These are phyloP conservation scores for Colletotrichum sp. DNA, from an alignment of 2,329 filamentous ascomycete genomes.

Conservation along the genomic window DNA sequence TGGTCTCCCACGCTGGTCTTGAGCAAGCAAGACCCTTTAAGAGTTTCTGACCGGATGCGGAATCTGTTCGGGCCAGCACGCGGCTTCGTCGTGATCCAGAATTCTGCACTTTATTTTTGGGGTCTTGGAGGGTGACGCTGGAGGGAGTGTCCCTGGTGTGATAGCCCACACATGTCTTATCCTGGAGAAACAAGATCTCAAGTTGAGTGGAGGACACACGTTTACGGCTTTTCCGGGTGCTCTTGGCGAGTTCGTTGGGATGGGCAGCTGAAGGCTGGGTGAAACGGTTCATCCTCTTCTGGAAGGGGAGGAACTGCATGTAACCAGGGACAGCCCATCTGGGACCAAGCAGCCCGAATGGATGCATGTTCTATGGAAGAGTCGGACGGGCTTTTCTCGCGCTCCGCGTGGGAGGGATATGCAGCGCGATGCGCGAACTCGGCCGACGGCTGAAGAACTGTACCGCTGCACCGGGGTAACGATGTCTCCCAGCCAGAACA, in stretches of 20 bases:
- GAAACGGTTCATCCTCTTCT: background rate
- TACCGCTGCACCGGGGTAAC: background rate
- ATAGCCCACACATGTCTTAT: too few relatives aligned
- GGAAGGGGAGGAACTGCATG: background rate
- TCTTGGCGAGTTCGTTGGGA: too few relatives aligned
- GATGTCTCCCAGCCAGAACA: background rate
- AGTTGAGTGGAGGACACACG: too few relatives aligned
- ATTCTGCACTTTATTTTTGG: too few relatives aligned
- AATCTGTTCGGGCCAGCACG: background rate
- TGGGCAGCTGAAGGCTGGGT: background rate
- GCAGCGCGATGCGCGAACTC: background rate
- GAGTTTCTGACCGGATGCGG: background rate
- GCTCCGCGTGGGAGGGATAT: background rate
- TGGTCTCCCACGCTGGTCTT: too few relatives aligned
- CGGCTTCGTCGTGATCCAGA: too few relatives aligned
- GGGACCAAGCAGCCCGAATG: background rate
- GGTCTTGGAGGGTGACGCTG: too few relatives aligned
- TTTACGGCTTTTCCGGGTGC: background rate
- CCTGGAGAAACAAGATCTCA: background rate
- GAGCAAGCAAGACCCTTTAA: background rate
- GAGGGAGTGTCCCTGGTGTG: too few relatives aligned
- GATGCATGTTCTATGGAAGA: background rate
- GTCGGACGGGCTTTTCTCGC: background rate
- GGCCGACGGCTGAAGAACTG: background rate
- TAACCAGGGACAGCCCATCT: background rate